Evolutionary conservation across 106 monocot genomes (phyloP).

Genomic region (Ottelia alismoides): DNA sequence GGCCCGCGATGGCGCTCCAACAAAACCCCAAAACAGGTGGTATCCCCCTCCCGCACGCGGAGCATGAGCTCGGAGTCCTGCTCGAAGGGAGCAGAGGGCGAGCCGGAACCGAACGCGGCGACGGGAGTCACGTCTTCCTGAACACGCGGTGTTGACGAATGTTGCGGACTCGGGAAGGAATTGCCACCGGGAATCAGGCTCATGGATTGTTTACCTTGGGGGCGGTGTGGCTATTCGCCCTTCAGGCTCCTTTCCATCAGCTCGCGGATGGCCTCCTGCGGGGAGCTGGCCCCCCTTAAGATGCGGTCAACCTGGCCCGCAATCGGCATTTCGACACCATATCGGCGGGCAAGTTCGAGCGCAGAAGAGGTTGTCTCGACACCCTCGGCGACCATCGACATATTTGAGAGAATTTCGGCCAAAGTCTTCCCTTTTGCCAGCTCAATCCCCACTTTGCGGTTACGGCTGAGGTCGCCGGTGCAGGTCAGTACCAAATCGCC

Average conservation of each 20-base stretch:
- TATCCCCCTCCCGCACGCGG: not conserved
- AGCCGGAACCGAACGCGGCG: no score
- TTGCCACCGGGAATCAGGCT: no score
- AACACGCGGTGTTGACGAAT: no score
- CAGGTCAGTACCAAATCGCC: not conserved
- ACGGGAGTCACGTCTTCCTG: no score
- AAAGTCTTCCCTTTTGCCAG: not conserved
- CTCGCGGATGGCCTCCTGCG: no score
- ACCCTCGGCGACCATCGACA: not conserved
- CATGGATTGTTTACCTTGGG: no score
- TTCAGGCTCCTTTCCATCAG: no score
- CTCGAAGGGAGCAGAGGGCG: no score
- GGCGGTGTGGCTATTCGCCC: no score
- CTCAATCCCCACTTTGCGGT: not conserved
- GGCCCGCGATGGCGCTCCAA: not conserved
- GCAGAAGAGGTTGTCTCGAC: not conserved
- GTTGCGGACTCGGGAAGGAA: no score
- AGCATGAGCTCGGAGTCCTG: not conserved
- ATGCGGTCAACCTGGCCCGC: not conserved
- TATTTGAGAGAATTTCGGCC: not conserved
- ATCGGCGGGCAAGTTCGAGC: not conserved
- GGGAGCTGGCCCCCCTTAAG: no score
- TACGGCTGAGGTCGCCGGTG: not conserved
- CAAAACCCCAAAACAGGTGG: not conserved
- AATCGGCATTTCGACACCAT: not conserved